These are phyloP conservation scores for Sclerotinia glacialis DNA, from an alignment of 2,329 filamentous ascomycete genomes.

Conservation along the genomic window DNA sequence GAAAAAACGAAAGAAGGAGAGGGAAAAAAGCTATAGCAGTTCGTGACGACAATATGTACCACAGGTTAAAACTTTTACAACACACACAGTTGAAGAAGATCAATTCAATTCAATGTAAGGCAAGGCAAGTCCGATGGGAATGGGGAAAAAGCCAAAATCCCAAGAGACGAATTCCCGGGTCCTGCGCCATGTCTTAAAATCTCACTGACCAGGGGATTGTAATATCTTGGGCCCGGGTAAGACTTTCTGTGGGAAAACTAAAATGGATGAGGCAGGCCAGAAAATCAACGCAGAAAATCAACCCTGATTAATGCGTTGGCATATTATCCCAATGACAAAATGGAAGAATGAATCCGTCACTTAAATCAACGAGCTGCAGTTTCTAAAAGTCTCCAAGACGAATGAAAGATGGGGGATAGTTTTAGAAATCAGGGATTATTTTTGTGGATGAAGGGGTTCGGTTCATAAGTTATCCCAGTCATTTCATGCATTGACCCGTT, in stretches of 20 bases:
- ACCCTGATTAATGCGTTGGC: slow-evolving; percentile 19
- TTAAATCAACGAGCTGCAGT: background rate
- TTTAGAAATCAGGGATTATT: background rate
- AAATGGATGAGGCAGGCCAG: background rate
- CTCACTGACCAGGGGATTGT: slow-evolving; percentile 10
- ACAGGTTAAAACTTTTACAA: background rate
- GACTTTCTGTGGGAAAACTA: slow-evolving; percentile 7
- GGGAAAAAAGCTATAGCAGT: too few species aligned
- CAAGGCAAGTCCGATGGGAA: slow-evolving; percentile 10
- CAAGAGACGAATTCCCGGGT: slow-evolving; percentile 21
- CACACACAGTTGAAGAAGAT: background rate
- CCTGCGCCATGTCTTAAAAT: slow-evolving; percentile 22
- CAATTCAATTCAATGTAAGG: background rate
- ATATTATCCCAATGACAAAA: background rate
- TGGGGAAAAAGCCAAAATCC: slow-evolving; percentile 16
- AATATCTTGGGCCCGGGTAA: slow-evolving; percentile 13
- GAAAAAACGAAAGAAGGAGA: too few species aligned
- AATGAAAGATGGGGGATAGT: background rate
- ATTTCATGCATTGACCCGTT: slow-evolving; percentile 22
- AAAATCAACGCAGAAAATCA: slow-evolving; percentile 11
- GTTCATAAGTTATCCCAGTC: slow-evolving; percentile 10
- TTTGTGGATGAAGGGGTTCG: background rate
- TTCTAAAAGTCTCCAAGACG: background rate
- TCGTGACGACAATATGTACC: background rate
- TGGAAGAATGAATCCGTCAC: background rate